Conservation (phyloP, 2,329 filamentous ascomycete species). For the Neofusicoccum sp. region DNA sequence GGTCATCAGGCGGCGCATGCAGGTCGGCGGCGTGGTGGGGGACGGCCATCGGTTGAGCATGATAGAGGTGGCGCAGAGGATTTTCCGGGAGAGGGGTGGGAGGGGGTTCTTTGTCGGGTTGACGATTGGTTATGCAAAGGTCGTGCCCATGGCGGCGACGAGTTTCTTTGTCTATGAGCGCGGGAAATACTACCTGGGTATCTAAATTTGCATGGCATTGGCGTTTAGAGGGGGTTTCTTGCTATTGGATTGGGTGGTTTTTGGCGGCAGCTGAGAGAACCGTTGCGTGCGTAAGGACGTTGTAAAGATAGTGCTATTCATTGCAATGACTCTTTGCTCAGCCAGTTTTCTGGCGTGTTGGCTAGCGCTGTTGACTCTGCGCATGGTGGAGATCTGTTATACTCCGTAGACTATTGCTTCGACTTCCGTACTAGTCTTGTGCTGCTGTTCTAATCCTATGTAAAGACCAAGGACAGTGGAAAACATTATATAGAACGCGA, state of each 20-base stretch:
- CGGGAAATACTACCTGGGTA: slow-evolving; percentile 59
- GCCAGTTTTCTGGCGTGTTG: background rate
- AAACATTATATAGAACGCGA: too few relatives aligned
- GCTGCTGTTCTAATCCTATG: too few relatives aligned
- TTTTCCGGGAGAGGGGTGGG: slow-evolving; percentile 74
- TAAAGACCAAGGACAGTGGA: too few relatives aligned
- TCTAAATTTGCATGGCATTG: slow-evolving; percentile 31
- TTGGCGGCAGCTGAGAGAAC: background rate
- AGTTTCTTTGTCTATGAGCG: slow-evolving; percentile 71
- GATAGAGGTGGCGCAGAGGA: slow-evolving; percentile 73
- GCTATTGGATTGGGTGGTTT: background rate
- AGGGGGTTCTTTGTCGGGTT: slow-evolving; percentile 90
- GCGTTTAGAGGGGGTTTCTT: background rate
- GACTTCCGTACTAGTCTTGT: too few relatives aligned
- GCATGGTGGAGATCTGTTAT: too few relatives aligned
- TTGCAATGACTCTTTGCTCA: background rate
- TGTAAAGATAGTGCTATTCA: background rate
- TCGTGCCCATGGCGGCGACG: slow-evolving; percentile 83
- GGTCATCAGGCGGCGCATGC: slow-evolving; percentile 90
- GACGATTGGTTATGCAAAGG: slow-evolving; percentile 92
- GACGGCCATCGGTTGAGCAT: slow-evolving; percentile 81
- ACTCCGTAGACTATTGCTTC: too few relatives aligned
- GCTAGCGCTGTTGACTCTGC: background rate
- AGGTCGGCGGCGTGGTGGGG: slow-evolving; percentile 91
- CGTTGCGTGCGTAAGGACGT: background rate